phyloP scores from a whole-genome alignment of 768 basidiomycete genomes.

The Fomitopsis pulvina region DNA sequence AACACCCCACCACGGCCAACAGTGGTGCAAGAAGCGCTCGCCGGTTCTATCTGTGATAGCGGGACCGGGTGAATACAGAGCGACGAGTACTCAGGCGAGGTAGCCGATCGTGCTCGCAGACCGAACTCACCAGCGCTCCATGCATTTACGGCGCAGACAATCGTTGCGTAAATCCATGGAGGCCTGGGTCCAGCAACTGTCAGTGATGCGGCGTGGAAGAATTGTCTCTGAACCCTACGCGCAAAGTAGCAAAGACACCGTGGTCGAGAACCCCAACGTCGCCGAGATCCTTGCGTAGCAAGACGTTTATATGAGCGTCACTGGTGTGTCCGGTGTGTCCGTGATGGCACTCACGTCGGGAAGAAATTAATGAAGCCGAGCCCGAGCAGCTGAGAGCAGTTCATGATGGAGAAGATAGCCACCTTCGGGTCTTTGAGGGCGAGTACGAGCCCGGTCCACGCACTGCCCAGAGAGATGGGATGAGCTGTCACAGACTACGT shows the following conservation, averaged over 20 bases:
- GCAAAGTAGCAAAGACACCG: conserved; percentile 49
- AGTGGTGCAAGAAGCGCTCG: conserved; percentile 59
- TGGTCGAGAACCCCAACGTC: conserved; percentile 57
- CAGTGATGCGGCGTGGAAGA: background rate
- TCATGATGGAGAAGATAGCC: conserved; percentile 46
- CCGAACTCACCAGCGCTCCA: conserved; percentile 42
- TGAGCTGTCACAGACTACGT: background rate
- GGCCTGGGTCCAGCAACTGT: conserved; percentile 38
- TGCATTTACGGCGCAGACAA: conserved; percentile 44
- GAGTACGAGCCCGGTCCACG: conserved; percentile 43
- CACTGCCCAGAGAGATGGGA: conserved; percentile 26
- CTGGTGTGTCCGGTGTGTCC: background rate
- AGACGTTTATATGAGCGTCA: background rate
- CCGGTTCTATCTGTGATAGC: conserved; percentile 48
- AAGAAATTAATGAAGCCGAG: conserved; percentile 59
- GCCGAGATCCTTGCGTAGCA: conserved; percentile 36
- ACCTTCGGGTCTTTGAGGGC: conserved; percentile 53
- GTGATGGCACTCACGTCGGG: conserved; percentile 32
- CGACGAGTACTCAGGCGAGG: background rate
- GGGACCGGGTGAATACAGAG: no score
- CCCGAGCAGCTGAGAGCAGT: conserved; percentile 43
- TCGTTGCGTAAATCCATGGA: conserved; percentile 53
- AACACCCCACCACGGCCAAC: conserved; percentile 51
- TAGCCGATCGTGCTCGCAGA: background rate
- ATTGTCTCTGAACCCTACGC: conserved; percentile 47